Evolutionary conservation across 2,329 filamentous ascomycete genomes (phyloP).

Genomic region (Chaetoscypha palmicola): DNA sequence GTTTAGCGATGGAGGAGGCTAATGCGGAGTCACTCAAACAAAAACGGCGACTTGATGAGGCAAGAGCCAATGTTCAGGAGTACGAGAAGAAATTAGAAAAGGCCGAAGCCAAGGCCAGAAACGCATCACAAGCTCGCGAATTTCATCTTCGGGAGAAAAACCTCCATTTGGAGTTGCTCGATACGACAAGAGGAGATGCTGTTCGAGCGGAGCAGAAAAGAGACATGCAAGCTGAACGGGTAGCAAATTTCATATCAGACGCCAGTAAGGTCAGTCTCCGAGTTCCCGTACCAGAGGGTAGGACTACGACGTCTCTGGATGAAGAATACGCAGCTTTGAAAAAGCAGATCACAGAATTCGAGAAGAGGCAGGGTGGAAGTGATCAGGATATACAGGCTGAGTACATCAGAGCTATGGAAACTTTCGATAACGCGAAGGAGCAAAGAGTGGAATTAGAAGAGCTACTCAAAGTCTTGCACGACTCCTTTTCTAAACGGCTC

Average conservation of each 20-base stretch:
- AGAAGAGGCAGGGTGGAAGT: constrained; percentile 52
- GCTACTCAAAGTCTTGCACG: constrained; percentile 40
- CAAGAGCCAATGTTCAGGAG: constrained; percentile 33
- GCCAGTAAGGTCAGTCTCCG: constrained; percentile 50
- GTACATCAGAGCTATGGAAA: constrained; percentile 35
- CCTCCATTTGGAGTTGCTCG: constrained; percentile 44
- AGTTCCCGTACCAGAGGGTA: constrained; percentile 55
- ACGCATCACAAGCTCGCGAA: constrained; percentile 41
- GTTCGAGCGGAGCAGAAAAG: constrained; percentile 40
- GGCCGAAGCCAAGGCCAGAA: constrained; percentile 45
- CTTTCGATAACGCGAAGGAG: constrained; percentile 20
- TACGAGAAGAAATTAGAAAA: constrained; percentile 44
- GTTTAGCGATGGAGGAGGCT: constrained; percentile 42
- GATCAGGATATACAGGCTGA: constrained; percentile 55
- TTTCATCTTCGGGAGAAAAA: constrained; percentile 57
- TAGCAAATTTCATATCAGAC: constrained; percentile 47
- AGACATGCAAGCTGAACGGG: constrained; percentile 39
- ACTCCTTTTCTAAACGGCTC: constrained; percentile 62
- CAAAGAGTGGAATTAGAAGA: constrained; percentile 38
- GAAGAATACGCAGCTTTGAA: constrained; percentile 48
- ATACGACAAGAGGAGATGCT: constrained; percentile 42
- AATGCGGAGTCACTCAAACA: constrained; percentile 32
- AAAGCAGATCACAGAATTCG: constrained; percentile 51
- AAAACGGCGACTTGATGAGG: constrained; percentile 35
- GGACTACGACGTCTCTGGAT: constrained; percentile 52